phyloP scores from a whole-genome alignment of 441 rosid genomes.

The Flueggea neowawraea region DNA sequence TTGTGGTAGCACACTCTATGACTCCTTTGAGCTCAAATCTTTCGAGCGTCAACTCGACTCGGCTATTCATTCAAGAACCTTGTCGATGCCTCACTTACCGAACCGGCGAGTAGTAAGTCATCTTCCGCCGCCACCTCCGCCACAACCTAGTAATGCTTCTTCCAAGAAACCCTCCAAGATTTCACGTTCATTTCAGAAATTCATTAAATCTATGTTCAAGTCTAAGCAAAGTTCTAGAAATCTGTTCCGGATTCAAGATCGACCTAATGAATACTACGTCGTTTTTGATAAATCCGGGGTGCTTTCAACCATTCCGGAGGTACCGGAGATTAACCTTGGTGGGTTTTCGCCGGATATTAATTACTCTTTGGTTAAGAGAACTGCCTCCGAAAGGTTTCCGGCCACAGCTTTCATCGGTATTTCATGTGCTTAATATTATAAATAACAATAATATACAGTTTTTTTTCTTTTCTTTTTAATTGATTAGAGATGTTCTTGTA shows the following conservation, averaged over 20 bases:
- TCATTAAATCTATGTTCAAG: slow-evolving; percentile 58
- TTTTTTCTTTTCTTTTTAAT: too few species aligned
- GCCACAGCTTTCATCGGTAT: slow-evolving; percentile 42
- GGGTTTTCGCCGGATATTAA: slow-evolving; percentile 47
- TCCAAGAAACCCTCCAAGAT: slow-evolving; percentile 52
- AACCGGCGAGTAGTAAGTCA: slow-evolving; percentile 15
- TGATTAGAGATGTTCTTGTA: too few species aligned
- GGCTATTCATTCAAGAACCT: slow-evolving; percentile 47
- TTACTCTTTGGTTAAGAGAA: slow-evolving; percentile 32
- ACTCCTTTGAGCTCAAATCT: slow-evolving; percentile 83
- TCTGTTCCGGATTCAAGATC: slow-evolving; percentile 22
- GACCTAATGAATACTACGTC: slow-evolving; percentile 33
- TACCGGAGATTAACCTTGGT: slow-evolving; percentile 51
- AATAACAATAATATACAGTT: background rate
- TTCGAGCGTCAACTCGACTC: slow-evolving; percentile 67
- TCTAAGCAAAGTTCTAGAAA: slow-evolving; percentile 24
- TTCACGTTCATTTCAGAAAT: slow-evolving; percentile 55
- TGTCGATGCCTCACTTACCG: slow-evolving; percentile 61
- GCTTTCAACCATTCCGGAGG: slow-evolving; percentile 82
- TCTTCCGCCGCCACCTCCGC: slow-evolving; percentile 18
- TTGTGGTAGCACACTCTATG: slow-evolving; percentile 75
- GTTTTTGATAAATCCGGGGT: slow-evolving; percentile 63
- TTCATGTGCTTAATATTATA: slow-evolving; percentile 37
- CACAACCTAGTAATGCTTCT: background rate
- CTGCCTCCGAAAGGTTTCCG: slow-evolving; percentile 53